A percentile compares a stretch with the other conserved stretches of the same genome.
Conservation (phyloP, 2,329 filamentous ascomycete species). For the Penicillium sp. region DNA sequence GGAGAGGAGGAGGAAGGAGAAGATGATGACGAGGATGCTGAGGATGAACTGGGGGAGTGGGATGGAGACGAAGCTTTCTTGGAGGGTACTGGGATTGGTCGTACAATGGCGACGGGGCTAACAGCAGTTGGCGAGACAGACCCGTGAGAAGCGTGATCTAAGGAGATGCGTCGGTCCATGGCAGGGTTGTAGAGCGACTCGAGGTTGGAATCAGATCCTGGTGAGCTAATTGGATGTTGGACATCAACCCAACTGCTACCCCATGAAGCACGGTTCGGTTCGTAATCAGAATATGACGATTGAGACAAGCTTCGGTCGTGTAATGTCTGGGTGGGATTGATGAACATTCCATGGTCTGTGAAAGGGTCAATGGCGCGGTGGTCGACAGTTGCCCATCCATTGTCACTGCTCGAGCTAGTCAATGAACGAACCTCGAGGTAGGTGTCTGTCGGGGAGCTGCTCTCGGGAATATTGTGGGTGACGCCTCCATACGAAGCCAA, state of each 20-base stretch:
- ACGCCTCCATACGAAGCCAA: slow-evolving; percentile 54
- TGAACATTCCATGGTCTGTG: slow-evolving; percentile 64
- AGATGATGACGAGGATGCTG: slow-evolving; percentile 55
- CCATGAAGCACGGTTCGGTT: slow-evolving; percentile 60
- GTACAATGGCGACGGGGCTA: slow-evolving; percentile 64
- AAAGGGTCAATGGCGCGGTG: slow-evolving; percentile 68
- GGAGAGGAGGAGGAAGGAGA: slow-evolving; percentile 63
- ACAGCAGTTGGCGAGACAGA: slow-evolving; percentile 49
- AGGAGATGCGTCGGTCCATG: slow-evolving; percentile 37
- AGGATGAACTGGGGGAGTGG: slow-evolving; percentile 60
- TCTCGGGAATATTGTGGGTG: slow-evolving; percentile 41
- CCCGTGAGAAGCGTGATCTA: slow-evolving; percentile 40
- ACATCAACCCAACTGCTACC: slow-evolving; percentile 79
- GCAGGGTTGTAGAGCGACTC: slow-evolving; percentile 50
- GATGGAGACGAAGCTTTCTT: slow-evolving; percentile 50
- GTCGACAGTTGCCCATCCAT: slow-evolving; percentile 82
- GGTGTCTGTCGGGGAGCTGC: slow-evolving; percentile 69
- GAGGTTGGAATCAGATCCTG: slow-evolving; percentile 70
- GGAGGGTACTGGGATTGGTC: slow-evolving; percentile 56
- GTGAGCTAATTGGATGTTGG: slow-evolving; percentile 75
- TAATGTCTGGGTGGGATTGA: slow-evolving; percentile 86
- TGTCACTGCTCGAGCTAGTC: slow-evolving; percentile 73
- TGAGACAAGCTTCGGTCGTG: slow-evolving; percentile 85
- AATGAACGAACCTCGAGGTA: slow-evolving; percentile 84
- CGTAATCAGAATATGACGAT: slow-evolving; percentile 71